Conservation (phyloP, 306 rosid species). For the Astragalus membranaceus region DNA sequence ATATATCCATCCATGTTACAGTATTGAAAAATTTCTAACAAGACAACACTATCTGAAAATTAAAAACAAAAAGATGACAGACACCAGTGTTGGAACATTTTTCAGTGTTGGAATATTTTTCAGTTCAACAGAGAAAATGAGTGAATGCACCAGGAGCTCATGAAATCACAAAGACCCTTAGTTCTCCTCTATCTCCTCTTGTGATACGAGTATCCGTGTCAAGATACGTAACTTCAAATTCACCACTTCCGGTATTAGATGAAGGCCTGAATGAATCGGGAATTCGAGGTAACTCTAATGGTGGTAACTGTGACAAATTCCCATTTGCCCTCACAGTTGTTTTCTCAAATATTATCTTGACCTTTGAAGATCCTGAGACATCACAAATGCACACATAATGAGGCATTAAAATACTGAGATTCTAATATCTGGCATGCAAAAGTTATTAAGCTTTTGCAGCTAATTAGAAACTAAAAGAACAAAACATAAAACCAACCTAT, state of each 20-base stretch:
- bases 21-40: not conserved
- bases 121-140: not conserved
- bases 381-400: not conserved
- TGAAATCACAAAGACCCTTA: slow-evolving; percentile 82
- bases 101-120: not conserved
- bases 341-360: slow-evolving; percentile 70
- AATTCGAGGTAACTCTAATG: slow-evolving; percentile 68
- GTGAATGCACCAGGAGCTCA: slow-evolving; percentile 21
- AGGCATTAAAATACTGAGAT: not conserved
- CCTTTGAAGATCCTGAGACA: slow-evolving; percentile 56
- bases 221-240: slow-evolving; percentile 79
- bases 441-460: not conserved
- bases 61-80: not conserved
- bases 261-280: slow-evolving; percentile 78
- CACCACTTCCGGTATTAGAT: slow-evolving; percentile 67
- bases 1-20: not conserved
- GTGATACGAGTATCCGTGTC: slow-evolving; percentile 68
- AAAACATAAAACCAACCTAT: slow-evolving; percentile 44
- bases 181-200: slow-evolving; percentile 87
- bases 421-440: not conserved
- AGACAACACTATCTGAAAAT: not conserved
- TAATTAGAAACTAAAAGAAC: not conserved
- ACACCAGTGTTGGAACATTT: not conserved
- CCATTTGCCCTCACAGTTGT: slow-evolving; percentile 80
- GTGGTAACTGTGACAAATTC: slow-evolving; percentile 78